phyloP scores from a whole-genome alignment of 2,329 filamentous ascomycete genomes.

The Dendrostoma leiphaemia region DNA sequence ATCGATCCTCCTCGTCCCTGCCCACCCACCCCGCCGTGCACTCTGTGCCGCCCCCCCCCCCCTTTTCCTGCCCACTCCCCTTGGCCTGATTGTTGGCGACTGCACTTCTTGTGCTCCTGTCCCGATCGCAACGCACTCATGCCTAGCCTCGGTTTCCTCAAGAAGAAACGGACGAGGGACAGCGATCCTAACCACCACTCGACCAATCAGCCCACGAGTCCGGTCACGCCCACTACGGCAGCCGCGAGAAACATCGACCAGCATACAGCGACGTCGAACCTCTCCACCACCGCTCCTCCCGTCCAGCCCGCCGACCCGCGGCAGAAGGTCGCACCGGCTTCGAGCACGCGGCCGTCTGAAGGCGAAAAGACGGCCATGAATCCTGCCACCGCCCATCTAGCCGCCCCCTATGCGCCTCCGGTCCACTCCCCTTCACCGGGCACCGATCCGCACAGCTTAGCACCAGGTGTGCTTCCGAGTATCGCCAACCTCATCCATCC shows the following conservation, averaged over 20 bases:
- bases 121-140: conserved; percentile 46
- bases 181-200: conserved; percentile 61
- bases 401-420: conserved; percentile 24
- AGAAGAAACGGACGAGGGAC: conserved; percentile 98
- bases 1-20: conserved; percentile 17
- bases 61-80: conserved; percentile 14
- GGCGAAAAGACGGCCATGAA: conserved; percentile 30
- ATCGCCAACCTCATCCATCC: conserved; percentile 82
- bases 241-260: conserved; percentile 48
- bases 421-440: conserved; percentile 36
- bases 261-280: conserved; percentile 32
- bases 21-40: conserved; percentile 7
- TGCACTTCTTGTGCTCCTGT: conserved; percentile 16
- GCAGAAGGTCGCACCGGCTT: conserved; percentile 32
- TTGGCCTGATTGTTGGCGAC: conserved; percentile 1
- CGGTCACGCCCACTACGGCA: conserved; percentile 54
- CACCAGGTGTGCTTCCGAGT: conserved; percentile 47
- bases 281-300: conserved; percentile 34
- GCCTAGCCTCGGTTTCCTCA: conserved; percentile 94
- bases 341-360: conserved; percentile 27
- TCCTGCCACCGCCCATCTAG: conserved; percentile 21
- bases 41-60: conserved; percentile 8
- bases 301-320: conserved; percentile 24
- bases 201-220: conserved; percentile 63
- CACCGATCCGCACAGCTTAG: conserved; percentile 62